Evolutionary conservation across 2,329 filamentous ascomycete species (phyloP).

Genomic region (Hawksworthiomyces lignivorus): DNA sequence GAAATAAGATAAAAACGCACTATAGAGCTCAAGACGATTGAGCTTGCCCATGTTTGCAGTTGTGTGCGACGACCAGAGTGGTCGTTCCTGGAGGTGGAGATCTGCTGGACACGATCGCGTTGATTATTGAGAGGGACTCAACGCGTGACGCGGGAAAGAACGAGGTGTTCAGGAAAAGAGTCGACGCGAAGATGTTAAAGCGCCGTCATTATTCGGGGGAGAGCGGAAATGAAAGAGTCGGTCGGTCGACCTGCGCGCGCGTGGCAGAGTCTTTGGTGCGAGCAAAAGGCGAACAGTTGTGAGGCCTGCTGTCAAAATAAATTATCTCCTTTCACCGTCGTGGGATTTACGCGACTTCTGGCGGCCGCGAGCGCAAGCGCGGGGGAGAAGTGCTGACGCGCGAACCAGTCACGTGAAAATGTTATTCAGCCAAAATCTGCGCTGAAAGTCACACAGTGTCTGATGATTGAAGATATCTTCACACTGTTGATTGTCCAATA

Average conservation of each 20-base stretch:
- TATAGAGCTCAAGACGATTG: slow-evolving; percentile 87
- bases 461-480: too few relatives aligned
- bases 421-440: background rate
- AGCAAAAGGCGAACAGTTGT: too few relatives aligned
- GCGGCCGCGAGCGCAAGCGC: slow-evolving; percentile 7
- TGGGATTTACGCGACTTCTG: slow-evolving; percentile 11
- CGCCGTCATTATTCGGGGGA: slow-evolving; percentile 1
- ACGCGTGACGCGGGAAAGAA: background rate
- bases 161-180: background rate
- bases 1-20: slow-evolving; percentile 40
- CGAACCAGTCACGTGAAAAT: slow-evolving; percentile 5
- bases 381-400: slow-evolving; percentile 8
- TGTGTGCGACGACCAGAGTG: slow-evolving; percentile 7
- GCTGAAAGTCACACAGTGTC: slow-evolving; percentile 2
- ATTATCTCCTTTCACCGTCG: slow-evolving; percentile 3
- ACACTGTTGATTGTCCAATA: too few relatives aligned
- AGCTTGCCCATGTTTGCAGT: slow-evolving; percentile 74
- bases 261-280: too few relatives aligned
- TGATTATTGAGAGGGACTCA: too few relatives aligned
- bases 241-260: too few relatives aligned
- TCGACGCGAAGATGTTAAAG: background rate
- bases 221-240: too few relatives aligned
- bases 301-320: too few relatives aligned
- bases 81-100: slow-evolving; percentile 1
- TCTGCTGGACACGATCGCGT: too few relatives aligned